Conservation (phyloP, 2,329 filamentous ascomycete species). For the Graphiopsis chlorocephala region DNA sequence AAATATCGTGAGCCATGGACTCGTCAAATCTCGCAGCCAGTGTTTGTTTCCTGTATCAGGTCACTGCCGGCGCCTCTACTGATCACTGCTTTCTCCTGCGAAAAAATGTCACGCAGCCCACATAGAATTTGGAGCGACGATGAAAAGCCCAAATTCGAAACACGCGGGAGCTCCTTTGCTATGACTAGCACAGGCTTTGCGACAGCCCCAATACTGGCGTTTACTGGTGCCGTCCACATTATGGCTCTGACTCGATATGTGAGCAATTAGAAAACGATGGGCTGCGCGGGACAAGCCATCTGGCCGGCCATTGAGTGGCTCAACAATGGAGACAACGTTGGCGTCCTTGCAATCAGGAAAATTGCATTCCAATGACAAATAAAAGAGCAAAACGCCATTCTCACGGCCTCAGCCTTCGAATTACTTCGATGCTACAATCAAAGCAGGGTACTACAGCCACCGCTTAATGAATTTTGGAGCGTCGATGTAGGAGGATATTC, state of each 20-base stretch:
- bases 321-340: not conserved
- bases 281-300: not conserved
- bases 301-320: not conserved
- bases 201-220: not conserved
- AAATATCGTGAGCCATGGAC: not conserved
- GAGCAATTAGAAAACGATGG: not conserved
- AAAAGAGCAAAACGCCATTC: not conserved
- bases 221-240: not conserved
- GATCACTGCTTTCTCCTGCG: not conserved
- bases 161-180: not conserved
- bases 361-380: not conserved
- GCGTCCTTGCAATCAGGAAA: not conserved
- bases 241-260: not conserved
- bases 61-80: not conserved
- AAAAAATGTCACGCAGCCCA: not conserved
- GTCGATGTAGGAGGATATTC: not conserved
- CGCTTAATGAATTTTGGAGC: not conserved
- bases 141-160: not conserved
- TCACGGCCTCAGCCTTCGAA: not conserved
- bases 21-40: not conserved
- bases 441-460: not conserved
- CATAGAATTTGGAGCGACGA: not conserved
- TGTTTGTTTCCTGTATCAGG: not conserved
- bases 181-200: not conserved
- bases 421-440: not conserved